Evolutionary conservation across 2,329 filamentous ascomycete species (phyloP), one percentile per base, ranked within the genome.

Genomic region (Aspergillus fumigatiaffinis): DNA sequence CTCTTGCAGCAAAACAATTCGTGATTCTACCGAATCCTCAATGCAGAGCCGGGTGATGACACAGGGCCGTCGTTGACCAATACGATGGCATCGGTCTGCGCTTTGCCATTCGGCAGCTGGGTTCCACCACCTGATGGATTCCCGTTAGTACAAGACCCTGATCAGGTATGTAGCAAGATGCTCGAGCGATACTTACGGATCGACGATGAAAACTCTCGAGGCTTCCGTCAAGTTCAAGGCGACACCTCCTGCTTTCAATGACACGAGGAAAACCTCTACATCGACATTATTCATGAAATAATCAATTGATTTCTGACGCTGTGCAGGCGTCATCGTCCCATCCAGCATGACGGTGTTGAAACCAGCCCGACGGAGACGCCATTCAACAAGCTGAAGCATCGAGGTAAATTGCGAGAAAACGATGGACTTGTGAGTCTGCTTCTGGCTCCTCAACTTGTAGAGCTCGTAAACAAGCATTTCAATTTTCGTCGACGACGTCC

Each of bases 31-130:
- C 1, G 91, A 96, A 72, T 99, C 94, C 72, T 99, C 93, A 60
- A 99, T 97, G 71, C 92, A 95, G 10, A 99, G 84, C 28, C 94
- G 87, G 1, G 92, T 97, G 66, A 99, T 96, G 38, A 91, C 91
- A 72, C 94, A 97, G 28, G 93, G 93, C 7, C 94, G 89, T 50
- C 87, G 90, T 78, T 99, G 94, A 32, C 94, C 94, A 65, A 97
- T 99, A 55, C 94, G 92, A 76, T 97, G 94, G 70, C 89, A 92
- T 63, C 90, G 85, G 73, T 99, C 94, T 2, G 94, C 94, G 60
- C 90, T 94, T 76, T 99, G 94, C 94, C 94, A 99, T 77, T 99
- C 94, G 0, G 93, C 93, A n/a, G 92, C 92, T n/a, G 94, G 94
- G 66, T 97, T 97, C 94, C 94, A 99, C 94, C 94, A 97, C 65